Conservation (phyloP, 805 yeast genomes). For the Kodamaea sagamina region DNA sequence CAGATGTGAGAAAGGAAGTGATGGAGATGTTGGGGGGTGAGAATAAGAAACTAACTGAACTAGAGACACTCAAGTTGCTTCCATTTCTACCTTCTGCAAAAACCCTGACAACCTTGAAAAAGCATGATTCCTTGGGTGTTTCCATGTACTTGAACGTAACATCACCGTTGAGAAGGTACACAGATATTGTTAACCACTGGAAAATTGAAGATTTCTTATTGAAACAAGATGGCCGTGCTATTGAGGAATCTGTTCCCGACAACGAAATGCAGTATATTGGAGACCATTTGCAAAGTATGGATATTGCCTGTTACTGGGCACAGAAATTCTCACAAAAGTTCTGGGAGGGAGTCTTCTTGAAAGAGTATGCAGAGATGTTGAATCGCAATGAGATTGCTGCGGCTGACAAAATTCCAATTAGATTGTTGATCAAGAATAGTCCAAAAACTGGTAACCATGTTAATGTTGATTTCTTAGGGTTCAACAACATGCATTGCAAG, state of each 20-base stretch:
- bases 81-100: constrained; percentile 55
- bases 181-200: constrained; percentile 64
- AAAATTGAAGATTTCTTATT: constrained; percentile 35
- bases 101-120: constrained; percentile 44
- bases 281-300: constrained; percentile 36
- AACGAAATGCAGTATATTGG: constrained; percentile 20
- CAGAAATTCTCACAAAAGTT: constrained; percentile 30
- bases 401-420: constrained; percentile 23
- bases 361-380: constrained; percentile 26
- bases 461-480: constrained; percentile 29
- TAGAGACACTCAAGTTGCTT: constrained; percentile 45
- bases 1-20: constrained; percentile 27
- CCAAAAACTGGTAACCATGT: constrained; percentile 31
- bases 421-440: constrained; percentile 23
- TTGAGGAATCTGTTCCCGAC: constrained; percentile 5
- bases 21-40: constrained; percentile 20
- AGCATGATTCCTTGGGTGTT: constrained; percentile 68
- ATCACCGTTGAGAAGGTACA: constrained; percentile 37
- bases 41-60: constrained; percentile 25
- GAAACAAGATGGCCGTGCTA: background rate
- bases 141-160: constrained; percentile 71
- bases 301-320: constrained; percentile 26
- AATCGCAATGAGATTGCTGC: constrained; percentile 16
- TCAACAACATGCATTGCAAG: constrained; percentile 24
- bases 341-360: constrained; percentile 41